Conservation (phyloP, 2,329 filamentous ascomycete species). For the Scedosporium dehoogii region DNA sequence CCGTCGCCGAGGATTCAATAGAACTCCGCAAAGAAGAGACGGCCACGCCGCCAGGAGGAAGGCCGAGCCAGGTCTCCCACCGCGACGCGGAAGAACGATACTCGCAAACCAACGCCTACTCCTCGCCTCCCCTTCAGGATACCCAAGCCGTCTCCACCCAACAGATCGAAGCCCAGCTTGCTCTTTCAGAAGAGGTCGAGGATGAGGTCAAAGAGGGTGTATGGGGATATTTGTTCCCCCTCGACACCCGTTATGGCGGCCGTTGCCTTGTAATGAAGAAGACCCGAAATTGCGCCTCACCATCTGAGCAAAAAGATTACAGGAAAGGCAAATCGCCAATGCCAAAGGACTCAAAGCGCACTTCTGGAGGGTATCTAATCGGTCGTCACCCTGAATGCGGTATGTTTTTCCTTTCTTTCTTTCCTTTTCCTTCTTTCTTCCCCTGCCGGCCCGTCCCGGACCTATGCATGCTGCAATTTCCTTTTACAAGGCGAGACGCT, state of each 20-base stretch:
- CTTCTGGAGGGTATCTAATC: slow-evolving; percentile 78
- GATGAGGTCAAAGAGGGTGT: slow-evolving; percentile 78
- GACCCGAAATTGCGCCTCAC: slow-evolving; percentile 54
- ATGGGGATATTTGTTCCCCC: slow-evolving; percentile 88
- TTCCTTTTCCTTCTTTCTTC: background rate
- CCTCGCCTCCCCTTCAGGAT: slow-evolving; percentile 53
- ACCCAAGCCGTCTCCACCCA: slow-evolving; percentile 55
- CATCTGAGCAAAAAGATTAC: slow-evolving; percentile 1
- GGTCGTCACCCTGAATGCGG: slow-evolving; percentile 91
- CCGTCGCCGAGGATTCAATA: slow-evolving; percentile 47
- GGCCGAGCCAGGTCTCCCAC: slow-evolving; percentile 43
- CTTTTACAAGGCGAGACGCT: background rate
- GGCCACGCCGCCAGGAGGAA: slow-evolving; percentile 55
- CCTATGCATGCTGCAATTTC: background rate
- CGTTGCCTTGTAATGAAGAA: slow-evolving; percentile 65
- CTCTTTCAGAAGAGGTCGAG: slow-evolving; percentile 63
- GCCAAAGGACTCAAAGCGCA: slow-evolving; percentile 24
- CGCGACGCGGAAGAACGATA: slow-evolving; percentile 38
- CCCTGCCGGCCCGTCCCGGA: background rate
- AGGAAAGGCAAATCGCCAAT: background rate
- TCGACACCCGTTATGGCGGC: slow-evolving; percentile 58
- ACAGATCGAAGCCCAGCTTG: slow-evolving; percentile 60
- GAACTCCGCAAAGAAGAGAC: slow-evolving; percentile 57
- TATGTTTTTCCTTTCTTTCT: slow-evolving; percentile 32
- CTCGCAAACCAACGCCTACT: slow-evolving; percentile 34